Evolutionary conservation across 148 eudicot species (phyloP).

Genomic region (Fagopyrum homotropicum): DNA sequence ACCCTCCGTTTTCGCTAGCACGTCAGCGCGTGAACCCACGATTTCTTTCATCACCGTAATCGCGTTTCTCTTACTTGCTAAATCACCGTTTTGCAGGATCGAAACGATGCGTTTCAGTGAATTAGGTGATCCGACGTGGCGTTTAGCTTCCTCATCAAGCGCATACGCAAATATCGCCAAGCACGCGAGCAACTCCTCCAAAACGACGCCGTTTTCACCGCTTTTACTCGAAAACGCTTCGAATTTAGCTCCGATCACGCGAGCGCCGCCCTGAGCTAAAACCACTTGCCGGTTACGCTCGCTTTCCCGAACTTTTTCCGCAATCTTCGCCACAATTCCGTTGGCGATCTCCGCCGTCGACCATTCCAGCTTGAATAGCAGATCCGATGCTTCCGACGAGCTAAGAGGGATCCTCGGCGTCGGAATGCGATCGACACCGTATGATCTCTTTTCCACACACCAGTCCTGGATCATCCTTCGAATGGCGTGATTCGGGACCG

Average conservation of each 20-base stretch:
- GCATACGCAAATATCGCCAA: slow-evolving; percentile 28
- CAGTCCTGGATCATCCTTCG: slow-evolving; percentile 84
- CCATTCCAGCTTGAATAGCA: slow-evolving; percentile 27
- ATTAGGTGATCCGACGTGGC: slow-evolving; percentile 20
- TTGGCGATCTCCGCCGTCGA: slow-evolving; percentile 3
- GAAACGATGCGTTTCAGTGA: slow-evolving; percentile 39
- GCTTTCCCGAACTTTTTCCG: slow-evolving; percentile 40
- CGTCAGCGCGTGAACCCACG: slow-evolving; percentile 16
- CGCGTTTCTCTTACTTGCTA: slow-evolving; percentile 41
- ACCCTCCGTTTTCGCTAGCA: slow-evolving; percentile 34
- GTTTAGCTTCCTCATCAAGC: slow-evolving; percentile 26
- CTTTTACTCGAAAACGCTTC: slow-evolving; percentile 21
- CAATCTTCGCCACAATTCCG: slow-evolving; percentile 34
- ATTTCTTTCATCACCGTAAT: slow-evolving; percentile 36
- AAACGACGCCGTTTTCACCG: slow-evolving; percentile 14
- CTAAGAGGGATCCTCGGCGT: slow-evolving; percentile 63
- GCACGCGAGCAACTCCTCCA: slow-evolving; percentile 40
- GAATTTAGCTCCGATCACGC: slow-evolving; percentile 29
- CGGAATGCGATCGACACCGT: slow-evolving; percentile 73
- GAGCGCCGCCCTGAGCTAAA: slow-evolving; percentile 25
- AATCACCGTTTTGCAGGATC: slow-evolving; percentile 38
- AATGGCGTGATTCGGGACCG: slow-evolving; percentile 67
- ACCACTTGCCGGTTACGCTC: slow-evolving; percentile 50
- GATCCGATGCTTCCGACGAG: slow-evolving; percentile 28
- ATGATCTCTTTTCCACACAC: slow-evolving; percentile 60